Conservation (phyloP, 2,329 filamentous ascomycete species). For the Verticillium albo-atrum region DNA sequence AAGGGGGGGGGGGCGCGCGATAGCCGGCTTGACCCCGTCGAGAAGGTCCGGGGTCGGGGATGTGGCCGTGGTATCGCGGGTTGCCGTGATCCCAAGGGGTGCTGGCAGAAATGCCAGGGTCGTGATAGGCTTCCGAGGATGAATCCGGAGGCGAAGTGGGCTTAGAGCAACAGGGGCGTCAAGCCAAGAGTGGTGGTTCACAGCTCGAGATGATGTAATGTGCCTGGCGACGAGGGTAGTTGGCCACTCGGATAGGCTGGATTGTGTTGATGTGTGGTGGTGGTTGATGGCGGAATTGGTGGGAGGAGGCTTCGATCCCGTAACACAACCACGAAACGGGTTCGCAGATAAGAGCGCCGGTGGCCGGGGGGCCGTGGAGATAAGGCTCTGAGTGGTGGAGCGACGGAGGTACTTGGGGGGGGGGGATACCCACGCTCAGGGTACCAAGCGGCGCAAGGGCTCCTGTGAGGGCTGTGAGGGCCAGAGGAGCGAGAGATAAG, state of each 20-base stretch:
- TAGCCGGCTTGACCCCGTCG: constrained; percentile 11
- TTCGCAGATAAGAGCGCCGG: background rate
- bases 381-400: constrained; percentile 3
- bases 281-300: background rate
- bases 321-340: constrained; percentile 2
- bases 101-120: background rate
- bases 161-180: background rate
- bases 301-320: constrained; percentile 1
- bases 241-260: constrained; percentile 1
- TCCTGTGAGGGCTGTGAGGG: background rate
- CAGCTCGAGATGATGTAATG: constrained; percentile 1
- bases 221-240: background rate
- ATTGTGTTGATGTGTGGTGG: constrained; percentile 3
- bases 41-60: background rate
- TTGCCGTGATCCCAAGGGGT: background rate
- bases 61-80: background rate
- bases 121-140: background rate
- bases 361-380: background rate
- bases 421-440: background rate
- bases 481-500: background rate
- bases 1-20: constrained; percentile 17
- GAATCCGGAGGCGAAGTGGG: background rate
- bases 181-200: background rate
- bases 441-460: background rate
- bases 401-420: background rate